phyloP scores from a whole-genome alignment of 441 rosid species.

The Rhodomyrtus psidioides region DNA sequence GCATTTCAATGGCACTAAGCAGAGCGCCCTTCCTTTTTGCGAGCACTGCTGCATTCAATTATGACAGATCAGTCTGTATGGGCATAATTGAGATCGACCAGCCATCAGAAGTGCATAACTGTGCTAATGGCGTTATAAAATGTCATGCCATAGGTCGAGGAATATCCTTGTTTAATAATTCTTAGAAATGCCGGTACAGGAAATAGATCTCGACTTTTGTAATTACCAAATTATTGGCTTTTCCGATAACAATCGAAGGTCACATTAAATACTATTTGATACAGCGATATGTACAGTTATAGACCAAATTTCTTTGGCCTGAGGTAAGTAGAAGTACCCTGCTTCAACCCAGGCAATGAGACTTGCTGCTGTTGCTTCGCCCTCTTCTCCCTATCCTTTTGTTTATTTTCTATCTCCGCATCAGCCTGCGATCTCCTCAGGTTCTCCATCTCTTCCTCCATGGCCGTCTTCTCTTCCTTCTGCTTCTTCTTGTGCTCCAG shows the following conservation, averaged over 20 bases:
- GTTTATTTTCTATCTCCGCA: constrained; percentile 40
- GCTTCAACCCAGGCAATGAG: constrained; percentile 57
- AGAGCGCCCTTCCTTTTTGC: no score
- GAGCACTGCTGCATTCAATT: no score
- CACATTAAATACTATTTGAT: background rate
- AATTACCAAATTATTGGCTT: background rate
- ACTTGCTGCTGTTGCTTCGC: constrained; percentile 71
- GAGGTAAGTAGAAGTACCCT: constrained; percentile 51
- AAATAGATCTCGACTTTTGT: no score
- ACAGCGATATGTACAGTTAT: constrained; percentile 14
- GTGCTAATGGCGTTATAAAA: no score
- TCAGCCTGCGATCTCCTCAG: constrained; percentile 72
- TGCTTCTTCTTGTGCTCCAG: constrained; percentile 88
- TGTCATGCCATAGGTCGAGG: no score
- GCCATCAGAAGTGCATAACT: no score
- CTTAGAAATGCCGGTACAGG: no score
- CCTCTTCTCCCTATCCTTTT: constrained; percentile 51
- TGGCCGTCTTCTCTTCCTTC: constrained; percentile 85
- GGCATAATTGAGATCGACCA: no score
- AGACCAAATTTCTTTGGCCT: constrained; percentile 79
- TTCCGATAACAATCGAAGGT: background rate
- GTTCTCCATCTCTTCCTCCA: constrained; percentile 97
- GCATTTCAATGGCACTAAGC: no score
- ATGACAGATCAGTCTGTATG: no score
- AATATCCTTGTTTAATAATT: no score